These are phyloP conservation scores for Colletotrichum salicis DNA, from an alignment of 2,329 filamentous ascomycete genomes.

Conservation along the genomic window DNA sequence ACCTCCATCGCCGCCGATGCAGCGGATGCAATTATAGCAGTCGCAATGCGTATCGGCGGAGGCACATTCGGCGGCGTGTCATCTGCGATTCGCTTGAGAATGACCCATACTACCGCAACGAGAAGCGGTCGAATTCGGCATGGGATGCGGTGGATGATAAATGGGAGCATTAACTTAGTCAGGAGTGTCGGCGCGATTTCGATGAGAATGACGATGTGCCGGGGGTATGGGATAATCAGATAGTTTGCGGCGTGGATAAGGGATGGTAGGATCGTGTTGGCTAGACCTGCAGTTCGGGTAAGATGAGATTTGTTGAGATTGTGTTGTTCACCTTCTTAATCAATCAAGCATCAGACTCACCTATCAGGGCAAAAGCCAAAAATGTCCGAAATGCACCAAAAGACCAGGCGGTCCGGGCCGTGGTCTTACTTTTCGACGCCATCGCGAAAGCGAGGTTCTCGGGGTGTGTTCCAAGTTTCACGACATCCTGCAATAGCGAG, in stretches of 20 bases:
- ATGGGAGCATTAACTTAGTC: constrained; percentile 43
- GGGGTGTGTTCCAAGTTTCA: neutral
- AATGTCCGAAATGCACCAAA: constrained; percentile 9
- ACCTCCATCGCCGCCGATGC: constrained; percentile 46
- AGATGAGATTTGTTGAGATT: neutral
- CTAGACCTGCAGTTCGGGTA: constrained; percentile 40
- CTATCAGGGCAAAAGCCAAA: constrained; percentile 25
- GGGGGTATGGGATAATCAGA: constrained; percentile 48
- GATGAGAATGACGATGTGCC: constrained; percentile 45
- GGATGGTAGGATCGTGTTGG: constrained; percentile 44
- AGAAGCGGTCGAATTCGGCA: constrained; percentile 43
- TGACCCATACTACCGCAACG: constrained; percentile 43
- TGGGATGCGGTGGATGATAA: constrained; percentile 41
- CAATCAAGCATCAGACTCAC: neutral
- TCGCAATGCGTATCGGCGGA: constrained; percentile 43
- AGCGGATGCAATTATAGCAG: constrained; percentile 43
- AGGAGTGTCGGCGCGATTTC: constrained; percentile 44
- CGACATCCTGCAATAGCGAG: neutral
- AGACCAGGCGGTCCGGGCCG: neutral
- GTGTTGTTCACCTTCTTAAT: too few relatives aligned
- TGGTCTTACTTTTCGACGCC: constrained; percentile 6
- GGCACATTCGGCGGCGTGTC: constrained; percentile 47
- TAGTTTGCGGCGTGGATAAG: constrained; percentile 47
- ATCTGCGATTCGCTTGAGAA: constrained; percentile 42
- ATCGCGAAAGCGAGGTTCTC: constrained; percentile 6